Evolutionary conservation across 1,139 yeast species (phyloP).

Genomic region (Blastobotrys petasosporus): DNA sequence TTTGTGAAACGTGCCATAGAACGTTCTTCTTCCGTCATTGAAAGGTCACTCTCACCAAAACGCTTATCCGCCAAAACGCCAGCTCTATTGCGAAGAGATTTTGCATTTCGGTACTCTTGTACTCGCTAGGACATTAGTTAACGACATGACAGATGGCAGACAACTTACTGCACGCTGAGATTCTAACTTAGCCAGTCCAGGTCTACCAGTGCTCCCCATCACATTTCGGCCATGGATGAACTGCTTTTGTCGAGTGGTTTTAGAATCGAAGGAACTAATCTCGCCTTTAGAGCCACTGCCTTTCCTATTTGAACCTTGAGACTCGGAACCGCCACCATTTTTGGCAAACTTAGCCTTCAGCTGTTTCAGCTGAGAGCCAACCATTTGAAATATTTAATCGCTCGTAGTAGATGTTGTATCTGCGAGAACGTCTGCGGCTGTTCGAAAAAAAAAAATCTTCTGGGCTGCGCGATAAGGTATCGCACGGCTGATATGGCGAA

Average conservation of each 20-base stretch:
- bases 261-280: conserved; percentile 76
- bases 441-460: too few relatives aligned
- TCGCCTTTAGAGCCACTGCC: conserved; percentile 45
- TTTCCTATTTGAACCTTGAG: conserved; percentile 48
- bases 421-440: too few relatives aligned
- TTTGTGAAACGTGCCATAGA: conserved; percentile 86
- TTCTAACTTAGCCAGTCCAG: conserved; percentile 66
- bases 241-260: conserved; percentile 58
- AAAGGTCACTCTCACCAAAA: conserved; percentile 80
- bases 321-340: conserved; percentile 75
- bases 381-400: not conserved
- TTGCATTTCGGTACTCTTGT: too few relatives aligned
- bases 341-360: conserved; percentile 70
- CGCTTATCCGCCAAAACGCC: conserved; percentile 83
- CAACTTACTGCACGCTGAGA: conserved; percentile 49
- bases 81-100: conserved; percentile 43
- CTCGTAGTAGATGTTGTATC: too few relatives aligned
- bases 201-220: conserved; percentile 61
- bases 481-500: too few relatives aligned
- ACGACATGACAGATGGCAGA: not conserved
- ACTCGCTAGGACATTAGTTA: too few relatives aligned
- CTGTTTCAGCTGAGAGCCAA: conserved; percentile 67
- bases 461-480: too few relatives aligned
- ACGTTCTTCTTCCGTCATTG: conserved; percentile 77
- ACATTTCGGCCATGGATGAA: conserved; percentile 54